Evolutionary conservation across 2,329 filamentous ascomycete species (phyloP).

Genomic region (Clonostachys byssicola): DNA sequence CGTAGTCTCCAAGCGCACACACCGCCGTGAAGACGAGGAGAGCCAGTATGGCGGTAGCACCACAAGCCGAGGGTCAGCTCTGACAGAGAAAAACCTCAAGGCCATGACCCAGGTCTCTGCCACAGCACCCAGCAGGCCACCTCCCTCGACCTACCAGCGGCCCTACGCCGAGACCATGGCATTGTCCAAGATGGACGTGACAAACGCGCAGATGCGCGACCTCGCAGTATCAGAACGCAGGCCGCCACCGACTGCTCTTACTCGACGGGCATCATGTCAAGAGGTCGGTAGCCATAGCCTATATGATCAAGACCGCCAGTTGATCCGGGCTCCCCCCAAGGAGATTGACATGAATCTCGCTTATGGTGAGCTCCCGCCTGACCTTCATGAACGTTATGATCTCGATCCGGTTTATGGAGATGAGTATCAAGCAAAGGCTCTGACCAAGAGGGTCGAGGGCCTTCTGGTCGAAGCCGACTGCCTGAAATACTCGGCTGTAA

Average conservation of each 20-base stretch:
- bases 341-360: conserved; percentile 87
- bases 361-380: conserved; percentile 77
- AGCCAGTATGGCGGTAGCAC: conserved; percentile 8
- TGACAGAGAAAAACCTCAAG: conserved; percentile 50
- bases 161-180: conserved; percentile 30
- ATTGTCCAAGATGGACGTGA: conserved; percentile 25
- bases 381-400: conserved; percentile 49
- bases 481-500: conserved; percentile 75
- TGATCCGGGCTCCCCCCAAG: conserved; percentile 21
- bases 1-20: neutral
- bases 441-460: conserved; percentile 71
- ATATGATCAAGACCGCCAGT: conserved; percentile 14
- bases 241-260: conserved; percentile 11
- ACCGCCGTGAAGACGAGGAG: neutral
- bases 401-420: conserved; percentile 44
- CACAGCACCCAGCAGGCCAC: conserved; percentile 36
- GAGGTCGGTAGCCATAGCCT: neutral
- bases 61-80: conserved; percentile 23
- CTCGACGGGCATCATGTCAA: conserved; percentile 1
- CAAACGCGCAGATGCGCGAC: conserved; percentile 18
- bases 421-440: conserved; percentile 39
- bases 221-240: conserved; percentile 5
- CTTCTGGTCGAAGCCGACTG: conserved; percentile 86
- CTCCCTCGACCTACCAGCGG: conserved; percentile 32
- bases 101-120: conserved; percentile 48